Evolutionary conservation across 176 grass and related monocot species (phyloP).

Genomic region (Typha latifolia): DNA sequence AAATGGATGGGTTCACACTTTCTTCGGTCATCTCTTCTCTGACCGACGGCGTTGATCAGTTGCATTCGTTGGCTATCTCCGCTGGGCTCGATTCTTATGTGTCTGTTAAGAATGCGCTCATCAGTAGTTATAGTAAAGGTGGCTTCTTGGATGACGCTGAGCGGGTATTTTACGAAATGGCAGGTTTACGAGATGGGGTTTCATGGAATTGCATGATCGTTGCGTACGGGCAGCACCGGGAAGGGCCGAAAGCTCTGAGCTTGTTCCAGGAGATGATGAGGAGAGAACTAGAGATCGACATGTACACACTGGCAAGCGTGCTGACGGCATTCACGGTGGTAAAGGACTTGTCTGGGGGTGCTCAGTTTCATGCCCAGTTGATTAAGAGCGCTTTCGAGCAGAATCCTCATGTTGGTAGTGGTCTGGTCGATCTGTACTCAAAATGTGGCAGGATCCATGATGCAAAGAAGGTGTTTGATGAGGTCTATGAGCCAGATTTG

Average conservation of each 20-base stretch:
- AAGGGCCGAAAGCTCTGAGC: conserved; percentile 24
- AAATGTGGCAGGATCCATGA: conserved; percentile 26
- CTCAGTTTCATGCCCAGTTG: conserved; percentile 24
- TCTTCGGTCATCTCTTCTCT: conserved; percentile 12
- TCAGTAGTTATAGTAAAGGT: conserved; percentile 29
- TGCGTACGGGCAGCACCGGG: conserved; percentile 27
- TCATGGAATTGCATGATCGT: conserved; percentile 48
- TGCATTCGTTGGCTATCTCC: conserved; percentile 17
- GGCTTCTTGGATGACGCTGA: conserved; percentile 20
- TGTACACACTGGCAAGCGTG: conserved; percentile 32
- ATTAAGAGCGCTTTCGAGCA: conserved; percentile 17
- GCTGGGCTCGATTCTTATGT: conserved; percentile 26
- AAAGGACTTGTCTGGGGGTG: conserved; percentile 17
- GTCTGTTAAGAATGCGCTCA: conserved; percentile 34
- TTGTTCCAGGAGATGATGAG: conserved; percentile 35
- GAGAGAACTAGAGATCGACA: conserved; percentile 23
- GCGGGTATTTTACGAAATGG: conserved; percentile 17
- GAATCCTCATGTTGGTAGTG: conserved; percentile 27
- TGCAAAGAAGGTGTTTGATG: conserved; percentile 25
- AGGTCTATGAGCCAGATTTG: conserved; percentile 29
- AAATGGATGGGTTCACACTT: conserved; percentile 31
- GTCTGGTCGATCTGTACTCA: conserved; percentile 34
- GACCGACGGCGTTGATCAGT: conserved; percentile 11
- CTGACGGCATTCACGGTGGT: conserved; percentile 28
- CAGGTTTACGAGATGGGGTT: conserved; percentile 9